Evolutionary conservation across 805 yeast genomes (phyloP).

Genomic region (Starmerella lactis-condensi): DNA sequence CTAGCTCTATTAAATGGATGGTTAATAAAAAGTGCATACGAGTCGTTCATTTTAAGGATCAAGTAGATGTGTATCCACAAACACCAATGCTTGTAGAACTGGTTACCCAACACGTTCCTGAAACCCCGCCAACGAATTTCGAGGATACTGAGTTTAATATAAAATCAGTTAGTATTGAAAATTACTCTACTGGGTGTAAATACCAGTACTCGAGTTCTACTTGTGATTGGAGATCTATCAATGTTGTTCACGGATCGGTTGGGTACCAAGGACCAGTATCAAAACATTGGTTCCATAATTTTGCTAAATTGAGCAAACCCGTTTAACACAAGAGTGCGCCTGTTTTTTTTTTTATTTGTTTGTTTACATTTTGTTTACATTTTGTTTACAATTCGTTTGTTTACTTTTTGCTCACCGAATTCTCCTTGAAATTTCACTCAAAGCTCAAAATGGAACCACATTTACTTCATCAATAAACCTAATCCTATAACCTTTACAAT

Average conservation of each 20-base stretch:
- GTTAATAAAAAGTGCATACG: conserved; percentile 55
- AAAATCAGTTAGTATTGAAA: conserved; percentile 38
- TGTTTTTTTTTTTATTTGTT: too few species aligned
- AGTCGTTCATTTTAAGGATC: conserved; percentile 34
- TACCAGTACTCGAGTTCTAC: conserved; percentile 27
- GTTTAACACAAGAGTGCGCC: too few species aligned
- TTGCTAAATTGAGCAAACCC: conserved; percentile 20
- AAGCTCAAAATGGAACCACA: too few species aligned
- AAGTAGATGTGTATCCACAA: conserved; percentile 59
- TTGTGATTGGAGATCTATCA: conserved; percentile 27
- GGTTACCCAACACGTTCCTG: conserved; percentile 37
- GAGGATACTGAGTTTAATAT: conserved; percentile 38
- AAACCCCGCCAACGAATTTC: conserved; percentile 27
- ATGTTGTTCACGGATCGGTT: conserved; percentile 30
- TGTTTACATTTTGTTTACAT: background rate
- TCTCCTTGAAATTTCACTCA: too few species aligned
- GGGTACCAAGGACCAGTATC: conserved; percentile 27
- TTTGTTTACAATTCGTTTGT: background rate
- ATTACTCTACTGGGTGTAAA: conserved; percentile 31
- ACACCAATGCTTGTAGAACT: conserved; percentile 64
- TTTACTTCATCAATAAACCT: too few species aligned
- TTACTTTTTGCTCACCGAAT: too few species aligned
- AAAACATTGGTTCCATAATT: conserved; percentile 21
- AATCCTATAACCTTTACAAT: too few species aligned
- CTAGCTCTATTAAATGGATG: conserved; percentile 46